Base-by-base conservation (phyloP, 352 stramenopile species). In the Globisporangium parvum region DNA sequence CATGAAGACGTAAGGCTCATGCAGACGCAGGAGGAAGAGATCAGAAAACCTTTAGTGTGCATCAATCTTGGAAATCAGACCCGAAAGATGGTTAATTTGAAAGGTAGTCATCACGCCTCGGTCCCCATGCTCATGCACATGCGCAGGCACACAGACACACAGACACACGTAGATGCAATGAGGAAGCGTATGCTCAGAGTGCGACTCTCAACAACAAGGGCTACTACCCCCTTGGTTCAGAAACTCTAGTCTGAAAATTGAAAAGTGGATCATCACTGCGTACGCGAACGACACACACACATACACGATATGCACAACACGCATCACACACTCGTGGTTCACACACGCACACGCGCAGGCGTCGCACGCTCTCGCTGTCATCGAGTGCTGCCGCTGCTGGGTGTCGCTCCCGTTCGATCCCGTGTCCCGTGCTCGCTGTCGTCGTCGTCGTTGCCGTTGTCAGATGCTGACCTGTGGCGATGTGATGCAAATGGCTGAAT, bases 191-290 rank as follows among this genome's bases (percentile, higher is more conserved):
- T 92, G 77, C 80, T 90, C 80, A 39, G 80, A 88, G 68, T 75
- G 72, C 75, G 59, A 45, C 65, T 75, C 67, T 91, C 80, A 77
- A 71, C 80, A 91, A 78, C 77, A 67, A 74, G 60, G 80, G 80
- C 82, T 93, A 93, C 82, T 91, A 93, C 80, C 78, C 73, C 81
- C 70, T 67, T 70, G 73, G 75, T 87, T 93, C 80, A 91, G 82
- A 91, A 93, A 93, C 82, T 93, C 80, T 93, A 93, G 80, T 93
- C 80, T 93, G 82, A 93, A 90, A 91, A 80, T 84, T 53, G 71
- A 80, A 88, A 71, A 69, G 54, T 72, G 57, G 67, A 79, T 93
- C 82, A 75, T 93, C 82, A 91, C 72, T 70, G 80, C 78, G 88
- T 79, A 80, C 63, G 37, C 11, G 10, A 9, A 6, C 40, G 37